phyloP scores from a whole-genome alignment of 2,329 filamentous ascomycete species.

The Pezicula radicicola region DNA sequence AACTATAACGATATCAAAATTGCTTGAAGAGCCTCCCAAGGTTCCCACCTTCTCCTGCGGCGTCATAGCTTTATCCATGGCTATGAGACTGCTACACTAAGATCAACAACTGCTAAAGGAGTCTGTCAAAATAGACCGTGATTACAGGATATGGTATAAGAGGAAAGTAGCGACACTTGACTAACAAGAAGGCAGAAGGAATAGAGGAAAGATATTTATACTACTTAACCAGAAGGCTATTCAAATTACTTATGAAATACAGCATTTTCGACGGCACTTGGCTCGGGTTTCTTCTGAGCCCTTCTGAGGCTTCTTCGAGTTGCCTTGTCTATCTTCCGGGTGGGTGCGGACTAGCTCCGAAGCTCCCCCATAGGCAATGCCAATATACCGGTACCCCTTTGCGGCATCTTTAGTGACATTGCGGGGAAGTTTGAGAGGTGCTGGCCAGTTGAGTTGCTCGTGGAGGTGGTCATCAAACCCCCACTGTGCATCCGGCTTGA shows the following conservation, averaged over 20 bases:
- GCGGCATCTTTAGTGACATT: slow-evolving; percentile 2
- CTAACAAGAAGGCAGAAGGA: background rate
- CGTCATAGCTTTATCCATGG: slow-evolving; percentile 20
- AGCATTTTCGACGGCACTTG: slow-evolving; percentile 17
- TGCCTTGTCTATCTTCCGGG: slow-evolving; percentile 8
- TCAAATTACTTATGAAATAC: slow-evolving; percentile 7
- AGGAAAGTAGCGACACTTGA: background rate
- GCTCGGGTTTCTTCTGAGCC: slow-evolving; percentile 4
- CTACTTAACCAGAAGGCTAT: background rate
- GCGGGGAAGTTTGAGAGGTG: slow-evolving; percentile 7
- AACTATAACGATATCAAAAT: slow-evolving; percentile 73
- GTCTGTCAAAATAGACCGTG: background rate
- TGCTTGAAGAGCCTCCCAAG: slow-evolving; percentile 8
- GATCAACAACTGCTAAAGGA: background rate
- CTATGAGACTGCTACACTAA: background rate
- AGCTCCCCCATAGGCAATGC: background rate
- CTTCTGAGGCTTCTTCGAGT: slow-evolving; percentile 4
- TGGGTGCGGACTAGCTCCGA: background rate
- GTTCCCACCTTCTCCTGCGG: slow-evolving; percentile 12
- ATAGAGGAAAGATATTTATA: background rate
- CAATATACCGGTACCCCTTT: background rate
- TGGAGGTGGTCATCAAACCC: background rate
- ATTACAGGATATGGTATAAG: background rate
- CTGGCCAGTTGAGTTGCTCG: background rate
- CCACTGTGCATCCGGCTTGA: slow-evolving; percentile 3